These are phyloP conservation scores for Fusarium sp. DNA, from an alignment of 2,329 filamentous ascomycete genomes.

Conservation along the genomic window DNA sequence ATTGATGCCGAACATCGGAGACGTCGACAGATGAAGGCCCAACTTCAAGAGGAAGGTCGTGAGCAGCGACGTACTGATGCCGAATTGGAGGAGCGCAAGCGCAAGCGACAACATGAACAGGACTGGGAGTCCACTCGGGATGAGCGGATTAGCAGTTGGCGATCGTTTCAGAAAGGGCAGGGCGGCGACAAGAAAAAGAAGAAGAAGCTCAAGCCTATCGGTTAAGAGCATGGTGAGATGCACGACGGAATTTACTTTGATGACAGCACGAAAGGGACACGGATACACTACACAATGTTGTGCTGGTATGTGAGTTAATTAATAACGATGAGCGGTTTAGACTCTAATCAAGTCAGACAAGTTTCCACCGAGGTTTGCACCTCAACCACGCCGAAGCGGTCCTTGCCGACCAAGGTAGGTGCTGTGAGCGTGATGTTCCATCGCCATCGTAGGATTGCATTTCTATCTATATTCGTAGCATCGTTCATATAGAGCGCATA, in stretches of 20 bases:
- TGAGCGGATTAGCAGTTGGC: constrained; percentile 92
- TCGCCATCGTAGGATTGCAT: constrained; percentile 13
- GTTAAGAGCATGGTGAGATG: constrained; percentile 50
- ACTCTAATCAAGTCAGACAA: constrained; percentile 49
- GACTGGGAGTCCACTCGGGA: constrained; percentile 96
- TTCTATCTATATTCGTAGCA: constrained; percentile 20
- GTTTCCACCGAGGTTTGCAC: constrained; percentile 21
- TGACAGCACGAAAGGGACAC: constrained; percentile 19
- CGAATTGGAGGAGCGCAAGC: constrained; percentile 81
- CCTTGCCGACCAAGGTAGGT: constrained; percentile 37
- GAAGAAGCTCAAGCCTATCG: constrained; percentile 76
- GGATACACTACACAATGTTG: constrained; percentile 24
- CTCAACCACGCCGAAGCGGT: constrained; percentile 17
- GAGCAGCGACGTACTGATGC: constrained; percentile 88
- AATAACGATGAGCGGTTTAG: constrained; percentile 45
- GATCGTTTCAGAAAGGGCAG: constrained; percentile 85
- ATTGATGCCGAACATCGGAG: constrained; percentile 91
- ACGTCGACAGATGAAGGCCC: constrained; percentile 86
- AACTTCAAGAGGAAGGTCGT: constrained; percentile 95
- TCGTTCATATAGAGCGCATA: constrained; percentile 3
- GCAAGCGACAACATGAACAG: constrained; percentile 91
- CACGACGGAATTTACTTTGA: constrained; percentile 20
- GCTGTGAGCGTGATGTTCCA: constrained; percentile 7
- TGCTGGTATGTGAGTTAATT: constrained; percentile 49
- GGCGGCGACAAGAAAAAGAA: constrained; percentile 71